phyloP scores from a whole-genome alignment of 176 grass and related monocot genomes.

The Poa annua region DNA sequence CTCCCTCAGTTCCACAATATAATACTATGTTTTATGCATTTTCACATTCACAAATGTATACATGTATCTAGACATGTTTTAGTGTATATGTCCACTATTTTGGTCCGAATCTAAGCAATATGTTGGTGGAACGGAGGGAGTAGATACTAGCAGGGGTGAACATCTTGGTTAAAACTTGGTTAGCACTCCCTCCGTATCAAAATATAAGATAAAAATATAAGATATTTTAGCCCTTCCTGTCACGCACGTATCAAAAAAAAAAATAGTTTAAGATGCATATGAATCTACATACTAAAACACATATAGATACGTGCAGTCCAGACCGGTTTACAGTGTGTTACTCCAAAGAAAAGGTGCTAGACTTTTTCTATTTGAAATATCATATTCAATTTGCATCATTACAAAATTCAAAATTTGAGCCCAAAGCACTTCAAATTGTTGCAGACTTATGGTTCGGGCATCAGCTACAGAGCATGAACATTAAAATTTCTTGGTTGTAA shows the following conservation, averaged over 20 bases:
- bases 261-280: no score
- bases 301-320: no score
- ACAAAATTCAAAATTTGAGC: background rate
- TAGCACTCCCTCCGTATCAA: background rate
- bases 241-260: no score
- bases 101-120: background rate
- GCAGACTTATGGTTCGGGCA: background rate
- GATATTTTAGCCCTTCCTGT: no score
- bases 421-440: conserved; percentile 15
- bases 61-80: no score
- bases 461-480: conserved; percentile 2
- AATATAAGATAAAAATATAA: no score
- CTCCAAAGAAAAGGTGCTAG: background rate
- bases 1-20: no score
- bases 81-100: no score
- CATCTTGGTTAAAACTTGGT: conserved; percentile 17
- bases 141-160: conserved; percentile 5
- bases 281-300: no score
- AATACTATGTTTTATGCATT: no score
- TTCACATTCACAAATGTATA: no score
- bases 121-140: no score
- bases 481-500: conserved; percentile 11
- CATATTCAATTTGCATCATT: conserved; percentile 15
- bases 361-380: background rate
- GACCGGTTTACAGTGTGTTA: background rate